Base-by-base conservation (phyloP, 306 rosid species). In the Corylus heterophylla region DNA sequence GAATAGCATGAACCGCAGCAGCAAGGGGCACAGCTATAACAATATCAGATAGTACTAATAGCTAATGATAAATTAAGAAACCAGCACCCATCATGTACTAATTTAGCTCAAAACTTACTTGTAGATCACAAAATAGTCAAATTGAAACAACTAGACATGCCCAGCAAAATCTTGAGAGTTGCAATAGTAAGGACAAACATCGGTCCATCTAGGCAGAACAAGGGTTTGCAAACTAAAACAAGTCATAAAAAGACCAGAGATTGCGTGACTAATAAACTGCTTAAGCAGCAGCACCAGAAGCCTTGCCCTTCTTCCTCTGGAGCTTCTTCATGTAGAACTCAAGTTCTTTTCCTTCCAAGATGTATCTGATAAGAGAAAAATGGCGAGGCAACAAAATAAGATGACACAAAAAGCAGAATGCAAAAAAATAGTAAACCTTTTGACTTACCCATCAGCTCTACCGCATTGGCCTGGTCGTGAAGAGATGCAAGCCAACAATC, bases 241-340 rank as follows among this genome's bases (percentile, higher is more conserved):
- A 18, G 7, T 49, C 1, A 35, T 39, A 37, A 64, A 39, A 47
- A 35, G 47, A 47, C 18, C 47, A 44, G 35, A 29, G 7, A 2
- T 10, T 3, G 61, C 4, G 39, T 31, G 18, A 49, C 25, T 11
- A 17, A 51, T 4, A 73, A 22, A 54, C 64, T 54, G 13, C 79
- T 83, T 83, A 88, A 13, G 92, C 88, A 59, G 86, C 79, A 42
- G 83, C 82, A 44, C 82, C 78, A 3, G 85, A 78, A 39, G 88
- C 88, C 83, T 86, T 88, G 72, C 92, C 94, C 81, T 90, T 90
- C 87, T 90, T 90, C 90, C 48, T 90, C 76, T 90, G 94, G 71
- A 90, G 39, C 85, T 90, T 90, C 92, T 90, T 90, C 90, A 86
- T 77, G 78, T 90, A 90, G 85, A 90, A 90, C 73, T 90, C 94